A percentile compares a stretch with the other conserved stretches of the same genome.
Conservation (phyloP, 202 grass and related monocot species). For the Zoysia matrella region DNA sequence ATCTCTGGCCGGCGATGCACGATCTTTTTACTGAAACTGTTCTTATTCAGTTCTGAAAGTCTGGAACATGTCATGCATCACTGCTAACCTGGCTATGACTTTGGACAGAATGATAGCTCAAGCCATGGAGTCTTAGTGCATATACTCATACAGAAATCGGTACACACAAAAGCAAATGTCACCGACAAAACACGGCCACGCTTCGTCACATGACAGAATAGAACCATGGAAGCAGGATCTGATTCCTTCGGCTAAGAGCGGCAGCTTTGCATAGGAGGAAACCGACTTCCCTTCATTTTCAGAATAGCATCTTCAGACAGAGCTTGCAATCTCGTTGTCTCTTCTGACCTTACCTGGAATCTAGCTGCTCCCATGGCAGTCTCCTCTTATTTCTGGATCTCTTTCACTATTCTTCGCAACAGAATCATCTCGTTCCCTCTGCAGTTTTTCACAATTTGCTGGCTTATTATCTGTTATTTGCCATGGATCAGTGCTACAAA, state of each 20-base stretch:
- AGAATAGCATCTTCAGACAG: conserved; percentile 47
- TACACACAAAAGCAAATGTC: neutral
- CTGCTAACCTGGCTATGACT: neutral
- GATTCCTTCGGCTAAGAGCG: neutral
- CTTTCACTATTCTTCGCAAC: conserved; percentile 8
- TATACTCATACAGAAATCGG: neutral
- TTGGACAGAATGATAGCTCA: neutral
- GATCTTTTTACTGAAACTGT: neutral
- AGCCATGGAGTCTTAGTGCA: neutral
- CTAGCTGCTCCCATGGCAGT: neutral
- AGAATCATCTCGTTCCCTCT: conserved; percentile 3
- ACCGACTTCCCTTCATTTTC: conserved; percentile 7
- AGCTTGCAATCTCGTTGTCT: conserved; percentile 28
- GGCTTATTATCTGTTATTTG: conserved; percentile 24
- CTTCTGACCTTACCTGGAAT: conserved; percentile 34
- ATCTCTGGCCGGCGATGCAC: neutral
- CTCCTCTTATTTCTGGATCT: neutral
- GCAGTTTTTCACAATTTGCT: neutral
- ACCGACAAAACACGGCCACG: conserved; percentile 25
- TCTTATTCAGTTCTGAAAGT: conserved; percentile 20
- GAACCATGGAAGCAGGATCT: conserved; percentile 28
- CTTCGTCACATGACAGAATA: conserved; percentile 23
- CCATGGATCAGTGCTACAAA: neutral
- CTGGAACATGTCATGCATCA: conserved; percentile 6
- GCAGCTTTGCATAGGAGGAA: conserved; percentile 12